A percentile compares a stretch with the other conserved stretches of the same genome.
Evolutionary conservation across 2,329 filamentous ascomycete species (phyloP).

Genomic region (Cladosporium sp.): DNA sequence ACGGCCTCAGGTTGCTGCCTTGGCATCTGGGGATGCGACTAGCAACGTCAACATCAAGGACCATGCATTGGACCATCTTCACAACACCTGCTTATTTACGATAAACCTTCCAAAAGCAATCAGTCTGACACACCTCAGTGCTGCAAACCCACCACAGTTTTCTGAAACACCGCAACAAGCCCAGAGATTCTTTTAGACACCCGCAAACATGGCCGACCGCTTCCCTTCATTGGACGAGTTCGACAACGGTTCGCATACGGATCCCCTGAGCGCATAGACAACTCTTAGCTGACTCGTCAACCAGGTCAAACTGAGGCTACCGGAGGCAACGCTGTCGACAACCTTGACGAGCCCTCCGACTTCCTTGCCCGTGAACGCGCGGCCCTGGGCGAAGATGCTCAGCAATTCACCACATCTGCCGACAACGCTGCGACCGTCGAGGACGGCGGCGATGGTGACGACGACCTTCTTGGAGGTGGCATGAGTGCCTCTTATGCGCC

Average conservation of each 20-base stretch:
- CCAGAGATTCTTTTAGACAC: slow-evolving; percentile 9
- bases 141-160: too few species aligned
- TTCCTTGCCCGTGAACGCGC: slow-evolving; percentile 92
- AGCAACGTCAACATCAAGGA: background rate
- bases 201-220: slow-evolving; percentile 43
- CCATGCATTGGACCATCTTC: slow-evolving; percentile 2
- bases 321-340: slow-evolving; percentile 44
- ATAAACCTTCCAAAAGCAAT: too few species aligned
- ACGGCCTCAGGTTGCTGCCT: background rate
- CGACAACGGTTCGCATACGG: slow-evolving; percentile 41
- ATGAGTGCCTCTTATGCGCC: slow-evolving; percentile 29
- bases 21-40: background rate
- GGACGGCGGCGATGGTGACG: slow-evolving; percentile 49
- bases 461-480: slow-evolving; percentile 60
- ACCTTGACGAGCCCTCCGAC: slow-evolving; percentile 63
- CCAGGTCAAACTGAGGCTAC: slow-evolving; percentile 64
- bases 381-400: slow-evolving; percentile 83
- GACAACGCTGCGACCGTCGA: slow-evolving; percentile 60
- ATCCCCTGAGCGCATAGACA: slow-evolving; percentile 1
- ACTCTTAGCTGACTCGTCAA: slow-evolving; percentile 18
- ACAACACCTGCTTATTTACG: background rate
- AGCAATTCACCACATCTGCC: slow-evolving; percentile 76
- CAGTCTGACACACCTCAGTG: too few species aligned
- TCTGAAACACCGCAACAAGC: slow-evolving; percentile 5
- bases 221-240: slow-evolving; percentile 51